Evolutionary conservation across 179 eudicot genomes (phyloP).

Genomic region (Corrigiola litoralis): DNA sequence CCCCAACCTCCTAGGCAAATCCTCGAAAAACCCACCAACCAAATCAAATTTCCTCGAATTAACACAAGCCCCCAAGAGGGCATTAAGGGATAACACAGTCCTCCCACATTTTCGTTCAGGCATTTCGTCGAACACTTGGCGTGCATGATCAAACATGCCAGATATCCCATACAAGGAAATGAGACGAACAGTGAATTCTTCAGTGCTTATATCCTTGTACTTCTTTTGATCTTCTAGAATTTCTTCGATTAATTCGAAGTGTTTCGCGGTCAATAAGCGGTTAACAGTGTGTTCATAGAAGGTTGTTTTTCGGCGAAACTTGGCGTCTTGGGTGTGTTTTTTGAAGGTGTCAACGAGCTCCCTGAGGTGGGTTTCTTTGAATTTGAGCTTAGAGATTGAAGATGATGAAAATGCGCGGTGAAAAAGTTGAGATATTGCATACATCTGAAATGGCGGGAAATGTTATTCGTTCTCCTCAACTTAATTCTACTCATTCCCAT

Average conservation of each 20-base stretch:
- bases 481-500: too few species aligned
- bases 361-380: conserved; percentile 14
- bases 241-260: conserved; percentile 31
- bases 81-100: conserved; percentile 53
- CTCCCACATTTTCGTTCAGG: conserved; percentile 40
- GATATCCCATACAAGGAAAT: conserved; percentile 49
- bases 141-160: conserved; percentile 55
- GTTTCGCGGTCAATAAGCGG: conserved; percentile 33
- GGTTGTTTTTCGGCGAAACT: conserved; percentile 28
- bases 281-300: conserved; percentile 35
- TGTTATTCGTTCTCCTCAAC: too few species aligned
- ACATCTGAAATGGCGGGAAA: conserved; percentile 13
- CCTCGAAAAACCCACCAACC: conserved; percentile 35
- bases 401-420: conserved; percentile 27
- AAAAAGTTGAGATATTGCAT: conserved; percentile 13
- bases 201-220: conserved; percentile 35
- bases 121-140: conserved; percentile 75
- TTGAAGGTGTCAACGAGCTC: conserved; percentile 43
- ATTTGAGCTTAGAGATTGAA: conserved; percentile 2
- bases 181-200: conserved; percentile 46
- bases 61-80: conserved; percentile 53
- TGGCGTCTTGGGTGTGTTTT: conserved; percentile 15
- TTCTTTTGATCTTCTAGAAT: conserved; percentile 58
- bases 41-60: conserved; percentile 36
- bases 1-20: conserved; percentile 32